These are phyloP conservation scores for Sporothrix protearum DNA, from an alignment of 2,329 filamentous ascomycete genomes.

Conservation along the genomic window DNA sequence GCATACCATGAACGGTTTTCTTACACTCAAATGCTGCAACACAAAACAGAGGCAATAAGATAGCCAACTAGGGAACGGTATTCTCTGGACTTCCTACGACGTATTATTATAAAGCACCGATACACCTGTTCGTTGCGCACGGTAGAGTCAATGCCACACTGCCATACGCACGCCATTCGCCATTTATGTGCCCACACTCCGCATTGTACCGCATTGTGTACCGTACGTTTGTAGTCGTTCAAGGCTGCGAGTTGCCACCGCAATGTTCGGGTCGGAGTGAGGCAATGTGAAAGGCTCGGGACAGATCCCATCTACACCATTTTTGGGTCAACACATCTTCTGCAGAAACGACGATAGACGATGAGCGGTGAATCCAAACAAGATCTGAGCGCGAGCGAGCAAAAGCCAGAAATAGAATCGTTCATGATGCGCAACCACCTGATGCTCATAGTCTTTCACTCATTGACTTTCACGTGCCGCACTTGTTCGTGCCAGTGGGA, in stretches of 20 bases:
- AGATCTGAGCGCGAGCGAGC: neutral
- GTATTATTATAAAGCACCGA: neutral
- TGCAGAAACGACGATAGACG: neutral
- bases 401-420: neutral
- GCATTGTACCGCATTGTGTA: neutral
- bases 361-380: neutral
- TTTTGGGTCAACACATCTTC: neutral
- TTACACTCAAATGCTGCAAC: no score
- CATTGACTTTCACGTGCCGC: neutral
- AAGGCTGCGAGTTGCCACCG: neutral
- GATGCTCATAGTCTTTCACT: no score
- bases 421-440: neutral
- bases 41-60: neutral
- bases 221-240: neutral
- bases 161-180: neutral
- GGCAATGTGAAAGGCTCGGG: neutral
- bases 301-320: neutral
- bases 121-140: conserved; percentile 1
- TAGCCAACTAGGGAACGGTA: neutral
- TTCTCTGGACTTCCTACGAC: no score
- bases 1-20: no score
- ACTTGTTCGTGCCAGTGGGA: neutral
- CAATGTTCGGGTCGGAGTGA: neutral
- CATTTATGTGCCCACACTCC: neutral
- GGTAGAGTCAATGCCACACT: neutral